Base-by-base conservation (phyloP, 1,284 basidiomycete genomes). In the Cerrena zonata region DNA sequence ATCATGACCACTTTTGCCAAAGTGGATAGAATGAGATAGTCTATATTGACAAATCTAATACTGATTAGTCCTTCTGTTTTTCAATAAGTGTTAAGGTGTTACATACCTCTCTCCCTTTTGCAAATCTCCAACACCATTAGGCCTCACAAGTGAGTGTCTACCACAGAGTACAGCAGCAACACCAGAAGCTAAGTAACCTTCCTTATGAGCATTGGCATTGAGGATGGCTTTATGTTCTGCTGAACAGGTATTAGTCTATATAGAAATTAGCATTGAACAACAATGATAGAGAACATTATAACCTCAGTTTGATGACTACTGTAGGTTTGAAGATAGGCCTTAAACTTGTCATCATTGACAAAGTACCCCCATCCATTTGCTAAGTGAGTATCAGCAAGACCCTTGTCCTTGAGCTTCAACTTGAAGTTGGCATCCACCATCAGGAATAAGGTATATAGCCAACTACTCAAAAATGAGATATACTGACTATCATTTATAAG, bases 341-440 rank as follows among this genome's bases (percentile, higher is more conserved):
- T 50, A 43, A 64, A 68, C 0, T 37, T 37, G 2, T 43, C 45
- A n/a, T 57, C 49, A 13, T 59, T 52, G 7, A 67, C 61, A 42
- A 66, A 68, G 39, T 62, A 69, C 0, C 54, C 57, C 54, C 51
- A 59, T 0, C 67, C 64, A 0, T 42, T 24, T 0, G 56, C 58
- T 0, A 69, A 55, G 3, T 56, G 54, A 2, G 60, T 61, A 50
- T 68, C 64, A 3, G 46, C 46, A 62, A 61, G 2, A 60, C 53
- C 0, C 47, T 47, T 13, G 50, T 55, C 5, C 52, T 50, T 44
- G 24, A 45, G 52, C 42, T 65, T 66, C 4, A 69, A 52, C 0
- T 60, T 47, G 50, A 69, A 69, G 46, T 64, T 66, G 0, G 63
- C 62, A 44, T 69, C 66, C 0, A 64, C 52, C 0, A 54, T 54